Evolutionary conservation across 768 basidiomycete genomes (phyloP).

Genomic region (Termitomyces sp.): DNA sequence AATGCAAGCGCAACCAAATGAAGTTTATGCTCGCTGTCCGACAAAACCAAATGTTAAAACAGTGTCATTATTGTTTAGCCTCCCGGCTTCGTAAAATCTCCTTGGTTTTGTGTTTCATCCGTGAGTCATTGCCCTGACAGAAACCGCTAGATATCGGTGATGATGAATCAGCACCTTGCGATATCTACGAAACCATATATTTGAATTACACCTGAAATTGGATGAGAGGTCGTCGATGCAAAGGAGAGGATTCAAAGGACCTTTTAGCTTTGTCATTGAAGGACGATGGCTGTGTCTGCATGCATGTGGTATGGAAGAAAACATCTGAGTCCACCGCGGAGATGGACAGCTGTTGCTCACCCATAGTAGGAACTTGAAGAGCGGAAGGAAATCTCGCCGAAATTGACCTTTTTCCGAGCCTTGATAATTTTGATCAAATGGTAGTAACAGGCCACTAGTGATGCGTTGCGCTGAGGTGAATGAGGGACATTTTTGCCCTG

Average conservation of each 20-base stretch:
- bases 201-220: constrained; percentile 13
- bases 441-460: no score
- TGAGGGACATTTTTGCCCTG: no score
- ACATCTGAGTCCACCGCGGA: no score
- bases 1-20: not conserved
- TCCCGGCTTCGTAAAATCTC: constrained; percentile 31
- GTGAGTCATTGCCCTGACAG: constrained; percentile 44
- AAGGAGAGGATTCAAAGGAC: not conserved
- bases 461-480: no score
- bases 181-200: constrained; percentile 14
- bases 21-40: constrained; percentile 19
- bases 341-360: no score
- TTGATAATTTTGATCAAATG: no score
- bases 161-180: not conserved
- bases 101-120: constrained; percentile 51
- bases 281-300: no score
- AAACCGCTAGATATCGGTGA: not conserved
- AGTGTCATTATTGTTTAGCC: constrained; percentile 18
- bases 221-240: not conserved
- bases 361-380: no score
- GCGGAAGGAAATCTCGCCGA: no score
- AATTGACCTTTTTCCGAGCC: no score
- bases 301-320: no score
- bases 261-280: no score
- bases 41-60: constrained; percentile 26